phyloP scores from a whole-genome alignment of 176 grass and related monocot species.

The Puccinellia tenuiflora region DNA sequence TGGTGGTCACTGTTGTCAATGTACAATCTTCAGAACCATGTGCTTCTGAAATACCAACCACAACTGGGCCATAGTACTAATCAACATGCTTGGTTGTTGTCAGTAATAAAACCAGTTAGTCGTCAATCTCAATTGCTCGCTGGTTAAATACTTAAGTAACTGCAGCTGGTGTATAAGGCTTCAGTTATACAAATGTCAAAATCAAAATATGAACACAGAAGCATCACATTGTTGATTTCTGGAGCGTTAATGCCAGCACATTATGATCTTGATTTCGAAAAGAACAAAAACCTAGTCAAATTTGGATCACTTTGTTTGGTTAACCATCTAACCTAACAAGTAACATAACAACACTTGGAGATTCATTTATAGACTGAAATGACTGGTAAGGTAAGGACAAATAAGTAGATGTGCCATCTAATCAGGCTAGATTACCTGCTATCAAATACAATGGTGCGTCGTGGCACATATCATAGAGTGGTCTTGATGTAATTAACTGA shows the following conservation, averaged over 20 bases:
- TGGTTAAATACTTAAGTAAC: background rate
- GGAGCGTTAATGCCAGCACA: conserved; percentile 23
- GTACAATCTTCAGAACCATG: background rate
- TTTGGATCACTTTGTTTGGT: conserved; percentile 32
- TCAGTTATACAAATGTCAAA: background rate
- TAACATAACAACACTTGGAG: background rate
- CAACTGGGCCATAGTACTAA: background rate
- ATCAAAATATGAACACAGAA: conserved; percentile 19
- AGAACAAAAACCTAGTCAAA: conserved; percentile 23
- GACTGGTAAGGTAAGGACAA: conserved; percentile 22
- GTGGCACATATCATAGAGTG: conserved; percentile 19
- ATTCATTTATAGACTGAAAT: background rate
- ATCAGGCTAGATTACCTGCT: conserved; percentile 28
- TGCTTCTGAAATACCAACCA: background rate
- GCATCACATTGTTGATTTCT: conserved; percentile 24
- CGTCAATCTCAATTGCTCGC: background rate
- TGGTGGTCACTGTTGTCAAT: background rate
- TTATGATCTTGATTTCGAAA: conserved; percentile 17
- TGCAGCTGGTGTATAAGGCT: background rate
- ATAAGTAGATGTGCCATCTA: conserved; percentile 17
- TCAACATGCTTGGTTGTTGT: conserved; percentile 15
- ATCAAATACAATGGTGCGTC: background rate
- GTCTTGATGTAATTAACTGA: conserved; percentile 22
- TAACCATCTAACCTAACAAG: conserved; percentile 14
- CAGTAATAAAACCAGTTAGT: background rate